Evolutionary conservation across 148 eudicot genomes (phyloP).

Genomic region (Gaultheria prostrata): DNA sequence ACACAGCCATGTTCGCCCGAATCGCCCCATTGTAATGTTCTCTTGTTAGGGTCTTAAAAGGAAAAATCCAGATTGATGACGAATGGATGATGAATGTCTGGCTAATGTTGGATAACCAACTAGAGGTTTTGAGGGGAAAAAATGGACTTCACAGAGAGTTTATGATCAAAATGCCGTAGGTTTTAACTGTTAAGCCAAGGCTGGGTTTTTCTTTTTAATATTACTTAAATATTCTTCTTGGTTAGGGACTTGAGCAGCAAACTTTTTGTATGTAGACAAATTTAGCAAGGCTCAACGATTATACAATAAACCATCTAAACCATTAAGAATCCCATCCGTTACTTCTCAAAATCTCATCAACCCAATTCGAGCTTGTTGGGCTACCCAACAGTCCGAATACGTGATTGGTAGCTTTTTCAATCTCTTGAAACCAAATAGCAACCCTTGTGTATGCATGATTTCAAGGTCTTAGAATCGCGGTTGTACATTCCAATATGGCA

Average conservation of each 20-base stretch:
- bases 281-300: not conserved
- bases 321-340: not conserved
- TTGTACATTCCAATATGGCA: not conserved
- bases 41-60: not conserved
- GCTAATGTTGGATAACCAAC: not conserved
- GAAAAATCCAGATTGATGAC: not conserved
- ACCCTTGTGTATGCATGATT: not conserved
- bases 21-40: no score
- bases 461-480: not conserved
- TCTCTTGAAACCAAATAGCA: not conserved
- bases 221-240: not conserved
- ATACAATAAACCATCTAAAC: not conserved
- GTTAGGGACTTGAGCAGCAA: not conserved
- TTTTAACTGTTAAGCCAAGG: not conserved
- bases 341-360: not conserved
- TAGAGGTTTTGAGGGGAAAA: not conserved
- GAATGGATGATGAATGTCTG: not conserved
- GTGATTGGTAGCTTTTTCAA: not conserved
- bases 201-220: not conserved
- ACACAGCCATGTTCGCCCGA: not conserved
- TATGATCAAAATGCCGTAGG: not conserved
- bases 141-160: not conserved
- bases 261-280: not conserved
- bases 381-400: not conserved
- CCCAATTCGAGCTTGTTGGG: not conserved